These are phyloP conservation scores for Petasospora fabianii DNA, from an alignment of 1,139 yeast species.

Conservation along the genomic window DNA sequence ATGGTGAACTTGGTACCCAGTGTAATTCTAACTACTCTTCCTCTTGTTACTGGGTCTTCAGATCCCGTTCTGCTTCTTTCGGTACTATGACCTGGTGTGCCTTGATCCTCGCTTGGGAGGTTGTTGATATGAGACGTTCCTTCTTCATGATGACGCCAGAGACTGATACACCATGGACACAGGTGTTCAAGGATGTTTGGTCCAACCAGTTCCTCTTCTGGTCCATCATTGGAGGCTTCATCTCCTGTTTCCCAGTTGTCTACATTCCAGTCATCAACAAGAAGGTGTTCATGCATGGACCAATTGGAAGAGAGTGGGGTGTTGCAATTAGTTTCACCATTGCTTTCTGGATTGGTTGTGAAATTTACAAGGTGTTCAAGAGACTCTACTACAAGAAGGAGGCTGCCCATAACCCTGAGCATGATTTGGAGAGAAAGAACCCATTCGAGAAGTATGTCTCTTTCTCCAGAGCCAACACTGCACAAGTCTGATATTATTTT, in stretches of 20 bases:
- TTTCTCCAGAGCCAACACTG: conserved; percentile 41
- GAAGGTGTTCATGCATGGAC: conserved; percentile 70
- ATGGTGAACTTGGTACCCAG: conserved; percentile 60
- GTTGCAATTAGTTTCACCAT: conserved; percentile 62
- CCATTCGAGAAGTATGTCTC: conserved; percentile 63
- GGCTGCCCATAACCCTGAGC: conserved; percentile 53
- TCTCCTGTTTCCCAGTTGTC: conserved; percentile 75
- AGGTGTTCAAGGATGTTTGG: conserved; percentile 64
- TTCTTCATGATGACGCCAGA: conserved; percentile 75
- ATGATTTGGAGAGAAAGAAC: conserved; percentile 56
- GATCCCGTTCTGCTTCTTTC: conserved; percentile 79
- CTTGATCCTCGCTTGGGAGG: conserved; percentile 85
- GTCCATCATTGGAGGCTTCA: conserved; percentile 73
- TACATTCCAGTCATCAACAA: conserved; percentile 85
- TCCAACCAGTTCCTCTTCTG: conserved; percentile 75
- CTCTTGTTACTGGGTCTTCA: conserved; percentile 62
- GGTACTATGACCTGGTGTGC: conserved; percentile 92
- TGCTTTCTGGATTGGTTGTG: conserved; percentile 59
- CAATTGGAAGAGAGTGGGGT: conserved; percentile 84
- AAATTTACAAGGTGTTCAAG: conserved; percentile 65
- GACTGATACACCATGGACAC: conserved; percentile 51
- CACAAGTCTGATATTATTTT: conserved; percentile 12
- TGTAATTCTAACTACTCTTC: conserved; percentile 54
- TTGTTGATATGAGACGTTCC: conserved; percentile 71
- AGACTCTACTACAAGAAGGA: conserved; percentile 48